phyloP scores from a whole-genome alignment of 2,329 filamentous ascomycete species.

The Coniella vitis region DNA sequence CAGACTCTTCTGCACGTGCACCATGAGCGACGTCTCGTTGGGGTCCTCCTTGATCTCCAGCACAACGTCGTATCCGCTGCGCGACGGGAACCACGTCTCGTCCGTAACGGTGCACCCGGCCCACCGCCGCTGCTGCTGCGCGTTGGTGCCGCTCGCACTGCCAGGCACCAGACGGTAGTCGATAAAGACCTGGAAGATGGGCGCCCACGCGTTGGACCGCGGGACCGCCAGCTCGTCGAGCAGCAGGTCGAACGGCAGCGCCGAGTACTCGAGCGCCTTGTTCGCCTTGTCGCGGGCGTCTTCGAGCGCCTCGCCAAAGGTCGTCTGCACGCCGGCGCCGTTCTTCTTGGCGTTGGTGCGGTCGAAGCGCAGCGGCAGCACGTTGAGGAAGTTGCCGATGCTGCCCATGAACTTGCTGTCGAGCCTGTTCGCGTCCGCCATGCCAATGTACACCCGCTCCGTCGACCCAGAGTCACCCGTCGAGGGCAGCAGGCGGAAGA shows the following conservation, averaged over 20 bases:
- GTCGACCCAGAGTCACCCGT: conserved; percentile 25
- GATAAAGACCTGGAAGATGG: conserved; percentile 41
- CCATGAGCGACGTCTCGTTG: conserved; percentile 16
- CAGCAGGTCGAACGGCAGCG: conserved; percentile 42
- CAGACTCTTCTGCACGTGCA: conserved; percentile 24
- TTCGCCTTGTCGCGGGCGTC: conserved; percentile 22
- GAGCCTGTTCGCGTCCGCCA: conserved; percentile 38
- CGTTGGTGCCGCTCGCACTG: no score
- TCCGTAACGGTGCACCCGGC: conserved; percentile 13
- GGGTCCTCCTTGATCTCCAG: conserved; percentile 31
- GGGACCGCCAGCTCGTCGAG: conserved; percentile 35
- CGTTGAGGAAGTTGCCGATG: conserved; percentile 42
- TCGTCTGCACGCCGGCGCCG: conserved; percentile 1
- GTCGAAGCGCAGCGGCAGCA: conserved; percentile 37
- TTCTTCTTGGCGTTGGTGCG: background rate
- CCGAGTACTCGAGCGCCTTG: conserved; percentile 34
- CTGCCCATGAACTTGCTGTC: conserved; percentile 26
- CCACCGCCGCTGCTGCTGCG: conserved; percentile 18
- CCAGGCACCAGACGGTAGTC: conserved; percentile 22
- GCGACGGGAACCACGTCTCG: background rate
- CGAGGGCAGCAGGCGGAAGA: conserved; percentile 25
- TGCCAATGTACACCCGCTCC: conserved; percentile 30
- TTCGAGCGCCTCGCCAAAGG: conserved; percentile 27
- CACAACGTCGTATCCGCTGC: conserved; percentile 24
- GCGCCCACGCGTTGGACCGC: conserved; percentile 31